Evolutionary conservation across 2,329 filamentous ascomycete genomes (phyloP).

Genomic region (Sporothrix sp.): DNA sequence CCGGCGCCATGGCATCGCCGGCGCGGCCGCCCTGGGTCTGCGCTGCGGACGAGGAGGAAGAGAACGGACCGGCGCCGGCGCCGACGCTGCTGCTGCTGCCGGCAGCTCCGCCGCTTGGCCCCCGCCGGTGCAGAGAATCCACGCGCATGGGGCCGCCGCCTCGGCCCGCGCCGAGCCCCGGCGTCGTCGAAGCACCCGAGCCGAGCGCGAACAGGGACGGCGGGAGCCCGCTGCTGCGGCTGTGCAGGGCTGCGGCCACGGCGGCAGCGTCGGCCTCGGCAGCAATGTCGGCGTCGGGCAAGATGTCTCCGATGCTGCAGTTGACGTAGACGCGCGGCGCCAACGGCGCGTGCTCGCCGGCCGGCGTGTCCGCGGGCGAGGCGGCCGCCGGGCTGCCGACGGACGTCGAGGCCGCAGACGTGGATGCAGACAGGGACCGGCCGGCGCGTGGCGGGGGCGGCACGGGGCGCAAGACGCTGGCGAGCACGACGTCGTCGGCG

Average conservation of each 20-base stretch:
- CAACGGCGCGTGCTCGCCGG: conserved; percentile 16
- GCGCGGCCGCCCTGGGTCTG: neutral
- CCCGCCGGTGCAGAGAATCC: conserved; percentile 3
- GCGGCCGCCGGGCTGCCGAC: neutral
- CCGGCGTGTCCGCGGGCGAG: neutral
- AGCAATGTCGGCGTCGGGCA: conserved; percentile 59
- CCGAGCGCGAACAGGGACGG: neutral
- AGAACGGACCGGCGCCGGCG: no score
- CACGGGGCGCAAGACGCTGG: conserved; percentile 55
- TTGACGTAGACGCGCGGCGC: conserved; percentile 71
- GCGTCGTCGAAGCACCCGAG: neutral
- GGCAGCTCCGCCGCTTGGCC: neutral
- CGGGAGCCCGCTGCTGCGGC: neutral
- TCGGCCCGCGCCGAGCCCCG: neutral
- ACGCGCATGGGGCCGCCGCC: neutral
- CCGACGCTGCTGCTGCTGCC: neutral
- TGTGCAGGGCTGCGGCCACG: neutral
- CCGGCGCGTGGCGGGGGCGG: conserved; percentile 43
- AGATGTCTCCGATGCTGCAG: conserved; percentile 75
- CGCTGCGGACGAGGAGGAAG: neutral
- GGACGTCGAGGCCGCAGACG: conserved; percentile 20
- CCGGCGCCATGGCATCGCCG: conserved; percentile 32
- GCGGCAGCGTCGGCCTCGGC: conserved; percentile 43
- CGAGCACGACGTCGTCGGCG: conserved; percentile 59
- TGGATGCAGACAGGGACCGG: conserved; percentile 12